Percentiles rank a stretch among this genome's conserved stretches.
Evolutionary conservation across 495 filamentous ascomycete species (phyloP).

Genomic region (Chaetomidium leptoderma): DNA sequence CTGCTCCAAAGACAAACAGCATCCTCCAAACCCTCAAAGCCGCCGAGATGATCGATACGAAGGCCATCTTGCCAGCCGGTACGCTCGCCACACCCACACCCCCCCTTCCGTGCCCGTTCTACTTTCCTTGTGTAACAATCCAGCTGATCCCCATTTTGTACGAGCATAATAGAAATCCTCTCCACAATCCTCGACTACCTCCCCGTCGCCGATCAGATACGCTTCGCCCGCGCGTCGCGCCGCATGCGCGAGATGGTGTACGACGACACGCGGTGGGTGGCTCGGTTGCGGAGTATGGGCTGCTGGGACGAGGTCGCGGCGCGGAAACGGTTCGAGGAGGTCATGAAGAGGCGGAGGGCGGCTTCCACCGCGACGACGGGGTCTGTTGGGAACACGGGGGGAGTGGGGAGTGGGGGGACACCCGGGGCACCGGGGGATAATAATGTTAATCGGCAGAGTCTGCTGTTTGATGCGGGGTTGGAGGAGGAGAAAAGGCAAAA

Average conservation of each 20-base stretch:
- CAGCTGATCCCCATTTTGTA: not conserved
- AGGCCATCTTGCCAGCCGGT: conserved; percentile 78
- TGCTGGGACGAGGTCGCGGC: conserved; percentile 92
- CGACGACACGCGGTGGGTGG: conserved; percentile 94
- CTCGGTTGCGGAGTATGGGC: conserved; percentile 74
- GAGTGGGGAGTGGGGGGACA: conserved; percentile 4
- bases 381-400: conserved; percentile 20
- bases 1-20: conserved; percentile 33
- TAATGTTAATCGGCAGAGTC: conserved; percentile 42
- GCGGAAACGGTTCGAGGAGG: conserved; percentile 68
- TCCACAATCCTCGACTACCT: conserved; percentile 84
- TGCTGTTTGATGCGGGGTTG: conserved; percentile 65
- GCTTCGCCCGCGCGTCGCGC: conserved; percentile 80
- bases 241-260: conserved; percentile 98
- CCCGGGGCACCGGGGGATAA: conserved; percentile 17
- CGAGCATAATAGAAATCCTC: conserved; percentile 91
- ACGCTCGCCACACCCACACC: conserved; percentile 22
- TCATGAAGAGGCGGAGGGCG: conserved; percentile 62
- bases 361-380: conserved; percentile 25
- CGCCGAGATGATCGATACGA: conserved; percentile 68
- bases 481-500: conserved; percentile 50
- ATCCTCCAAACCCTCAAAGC: conserved; percentile 71
- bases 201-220: conserved; percentile 74
- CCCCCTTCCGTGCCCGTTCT: not conserved
- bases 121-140: not conserved